Conservation (phyloP, 2,329 filamentous ascomycete species). For the Thielaviopsis musarum region DNA sequence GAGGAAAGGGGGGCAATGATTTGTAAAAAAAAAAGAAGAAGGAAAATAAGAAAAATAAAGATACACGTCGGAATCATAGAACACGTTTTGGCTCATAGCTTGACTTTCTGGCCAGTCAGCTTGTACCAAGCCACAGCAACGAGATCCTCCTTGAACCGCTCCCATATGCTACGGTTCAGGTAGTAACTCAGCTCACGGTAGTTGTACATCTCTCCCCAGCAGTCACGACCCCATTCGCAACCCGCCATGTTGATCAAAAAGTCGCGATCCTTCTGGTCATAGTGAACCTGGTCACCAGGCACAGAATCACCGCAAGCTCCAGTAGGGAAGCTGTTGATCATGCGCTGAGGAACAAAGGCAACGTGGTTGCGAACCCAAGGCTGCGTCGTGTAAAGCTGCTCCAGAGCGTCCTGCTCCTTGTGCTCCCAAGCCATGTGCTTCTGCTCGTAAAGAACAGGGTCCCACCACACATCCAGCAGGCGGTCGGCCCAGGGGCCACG, state of each 20-base stretch:
- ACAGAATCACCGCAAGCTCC: slow-evolving; percentile 66
- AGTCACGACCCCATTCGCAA: slow-evolving; percentile 91
- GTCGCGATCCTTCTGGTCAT: slow-evolving; percentile 68
- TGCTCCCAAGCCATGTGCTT: slow-evolving; percentile 99
- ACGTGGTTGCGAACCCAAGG: slow-evolving; percentile 84
- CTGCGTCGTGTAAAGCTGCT: slow-evolving; percentile 79
- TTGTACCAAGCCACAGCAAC: slow-evolving; percentile 45
- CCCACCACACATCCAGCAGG: slow-evolving; percentile 94
- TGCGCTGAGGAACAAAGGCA: slow-evolving; percentile 77
- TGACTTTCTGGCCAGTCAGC: slow-evolving; percentile 43
- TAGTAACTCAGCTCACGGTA: slow-evolving; percentile 84
- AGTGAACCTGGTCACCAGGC: slow-evolving; percentile 66
- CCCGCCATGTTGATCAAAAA: slow-evolving; percentile 98
- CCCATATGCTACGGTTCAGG: slow-evolving; percentile 72
- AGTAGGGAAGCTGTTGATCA: slow-evolving; percentile 84
- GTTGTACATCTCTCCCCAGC: slow-evolving; percentile 95
- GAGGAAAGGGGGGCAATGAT: not conserved
- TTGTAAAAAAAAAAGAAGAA: not conserved
- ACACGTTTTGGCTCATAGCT: slow-evolving; percentile 24
- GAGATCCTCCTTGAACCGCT: slow-evolving; percentile 53
- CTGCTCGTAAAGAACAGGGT: slow-evolving; percentile 92
- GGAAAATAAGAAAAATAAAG: slow-evolving; percentile 8
- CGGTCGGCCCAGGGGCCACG: slow-evolving; percentile 81
- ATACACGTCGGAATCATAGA: slow-evolving; percentile 13
- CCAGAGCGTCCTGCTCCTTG: slow-evolving; percentile 91